Evolutionary conservation across 306 rosid species (phyloP), one percentile per base, ranked within the genome.

Genomic region (Gastrolobium villosum): DNA sequence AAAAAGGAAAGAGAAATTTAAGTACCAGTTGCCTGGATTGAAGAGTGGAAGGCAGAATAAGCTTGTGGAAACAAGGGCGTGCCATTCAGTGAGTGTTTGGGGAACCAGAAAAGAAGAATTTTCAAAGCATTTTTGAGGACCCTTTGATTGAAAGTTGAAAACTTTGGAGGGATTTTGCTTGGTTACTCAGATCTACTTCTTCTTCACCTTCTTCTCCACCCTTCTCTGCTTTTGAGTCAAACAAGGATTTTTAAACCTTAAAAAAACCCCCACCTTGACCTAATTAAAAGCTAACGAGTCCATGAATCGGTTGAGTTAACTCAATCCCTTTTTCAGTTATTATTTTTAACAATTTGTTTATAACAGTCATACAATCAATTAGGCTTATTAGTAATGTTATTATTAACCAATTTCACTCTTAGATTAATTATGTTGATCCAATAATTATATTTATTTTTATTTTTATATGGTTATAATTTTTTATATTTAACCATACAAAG

Each of bases 11-110:
- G 63, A 81, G 20, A 70, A 75, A 65, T 49, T 60, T 7, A 59
- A 26, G 59, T 92, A 94, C 98, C 98, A 94, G 87, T 75, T 89
- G 92, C 37, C 87, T 87, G 56, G 93, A 82, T 69, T 89, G 90
- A 67, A 90, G 84, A 28, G 91, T 86, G 30, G 91, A 76, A 1
- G 94, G 75, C 11, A 88, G 82, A 84, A 94, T 72, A 80, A 94
- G 90, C 91, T 92, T 92, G 79, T 90, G 84, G 54, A 94, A 94
- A 89, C 56, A 82, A 62, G 98, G 93, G 59, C 92, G 89, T 36
- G 84, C 90, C 97, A 92, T 92, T 75, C 63, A 79, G 26, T 28
- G 61, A 52, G 71, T 61, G 59, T 74, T 70, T 62, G 72, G 59
- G 41, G 28, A 11, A 31, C 30, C 36, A 77, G 79, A 62, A 77